Evolutionary conservation across 164 flowering plant species (phyloP).

Genomic region (Tetracentron sinense): DNA sequence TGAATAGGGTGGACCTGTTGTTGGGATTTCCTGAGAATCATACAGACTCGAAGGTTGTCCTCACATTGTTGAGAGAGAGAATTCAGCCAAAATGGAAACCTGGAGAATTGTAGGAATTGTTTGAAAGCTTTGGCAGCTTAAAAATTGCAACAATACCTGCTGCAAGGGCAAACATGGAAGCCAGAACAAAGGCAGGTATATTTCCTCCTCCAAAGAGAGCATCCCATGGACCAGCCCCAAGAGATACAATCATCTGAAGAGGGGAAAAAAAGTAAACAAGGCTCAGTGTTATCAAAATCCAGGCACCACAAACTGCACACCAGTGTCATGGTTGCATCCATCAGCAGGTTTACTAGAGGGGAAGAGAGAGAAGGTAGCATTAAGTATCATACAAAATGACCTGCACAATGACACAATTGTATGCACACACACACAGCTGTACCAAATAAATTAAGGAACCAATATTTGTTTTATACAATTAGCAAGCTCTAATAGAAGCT

Average conservation of each 20-base stretch:
- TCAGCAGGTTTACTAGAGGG: background rate
- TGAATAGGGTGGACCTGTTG: background rate
- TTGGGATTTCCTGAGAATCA: constrained; percentile 10
- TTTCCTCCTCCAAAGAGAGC: constrained; percentile 98
- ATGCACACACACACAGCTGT: background rate
- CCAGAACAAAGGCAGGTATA: constrained; percentile 82
- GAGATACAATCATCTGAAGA: constrained; percentile 78
- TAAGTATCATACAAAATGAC: background rate
- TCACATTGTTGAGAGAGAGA: background rate
- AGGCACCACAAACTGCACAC: too few species aligned
- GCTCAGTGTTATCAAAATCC: too few species aligned
- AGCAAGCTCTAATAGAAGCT: too few species aligned
- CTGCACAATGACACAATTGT: too few species aligned
- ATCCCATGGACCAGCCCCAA: constrained; percentile 99
- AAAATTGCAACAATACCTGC: constrained; percentile 65
- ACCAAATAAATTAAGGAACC: too few species aligned
- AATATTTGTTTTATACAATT: too few species aligned
- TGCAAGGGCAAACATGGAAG: constrained; percentile 65
- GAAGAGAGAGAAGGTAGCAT: background rate
- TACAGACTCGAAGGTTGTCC: constrained; percentile 16
- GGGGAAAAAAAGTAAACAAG: background rate
- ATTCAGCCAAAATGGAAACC: constrained; percentile 82
- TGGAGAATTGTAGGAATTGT: constrained; percentile 57
- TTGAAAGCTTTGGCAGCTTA: constrained; percentile 70
- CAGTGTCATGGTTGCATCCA: background rate